Evolutionary conservation across 176 grass and related monocot species (phyloP).

Genomic region (Ananas comosus): DNA sequence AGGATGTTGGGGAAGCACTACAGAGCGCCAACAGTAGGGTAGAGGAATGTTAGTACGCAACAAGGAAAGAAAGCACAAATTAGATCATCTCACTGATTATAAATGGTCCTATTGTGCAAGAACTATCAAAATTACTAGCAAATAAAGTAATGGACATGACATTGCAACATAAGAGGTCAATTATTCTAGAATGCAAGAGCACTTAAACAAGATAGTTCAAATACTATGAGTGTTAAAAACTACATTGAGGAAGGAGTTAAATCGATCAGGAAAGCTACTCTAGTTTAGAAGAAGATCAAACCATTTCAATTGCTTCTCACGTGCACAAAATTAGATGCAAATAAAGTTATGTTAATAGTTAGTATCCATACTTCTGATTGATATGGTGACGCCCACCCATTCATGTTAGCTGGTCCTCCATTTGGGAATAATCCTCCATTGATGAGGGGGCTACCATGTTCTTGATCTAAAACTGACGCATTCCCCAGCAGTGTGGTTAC

Average conservation of each 20-base stretch:
- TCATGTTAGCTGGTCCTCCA: slow-evolving; percentile 32
- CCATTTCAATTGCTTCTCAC: neutral
- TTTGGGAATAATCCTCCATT: slow-evolving; percentile 35
- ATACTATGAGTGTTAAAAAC: neutral
- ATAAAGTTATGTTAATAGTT: slow-evolving; percentile 33
- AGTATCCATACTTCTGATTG: slow-evolving; percentile 34
- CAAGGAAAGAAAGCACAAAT: neutral
- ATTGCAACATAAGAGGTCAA: neutral
- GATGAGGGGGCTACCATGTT: slow-evolving; percentile 37
- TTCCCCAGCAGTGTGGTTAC: slow-evolving; percentile 30
- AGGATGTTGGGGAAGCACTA: too few relatives aligned
- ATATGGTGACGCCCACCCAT: slow-evolving; percentile 35
- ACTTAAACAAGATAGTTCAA: neutral
- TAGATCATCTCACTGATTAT: neutral
- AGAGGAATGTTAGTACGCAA: neutral
- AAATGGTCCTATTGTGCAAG: neutral
- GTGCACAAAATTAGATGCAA: slow-evolving; percentile 14
- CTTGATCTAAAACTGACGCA: slow-evolving; percentile 37
- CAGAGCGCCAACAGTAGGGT: neutral
- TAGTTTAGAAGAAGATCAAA: neutral
- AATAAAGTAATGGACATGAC: neutral
- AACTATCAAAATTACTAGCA: neutral
- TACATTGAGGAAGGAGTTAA: neutral
- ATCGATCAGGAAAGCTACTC: neutral
- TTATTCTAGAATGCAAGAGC: neutral